Base-by-base conservation (phyloP, 2,329 filamentous ascomycete species). In the Cordyceps javanica region DNA sequence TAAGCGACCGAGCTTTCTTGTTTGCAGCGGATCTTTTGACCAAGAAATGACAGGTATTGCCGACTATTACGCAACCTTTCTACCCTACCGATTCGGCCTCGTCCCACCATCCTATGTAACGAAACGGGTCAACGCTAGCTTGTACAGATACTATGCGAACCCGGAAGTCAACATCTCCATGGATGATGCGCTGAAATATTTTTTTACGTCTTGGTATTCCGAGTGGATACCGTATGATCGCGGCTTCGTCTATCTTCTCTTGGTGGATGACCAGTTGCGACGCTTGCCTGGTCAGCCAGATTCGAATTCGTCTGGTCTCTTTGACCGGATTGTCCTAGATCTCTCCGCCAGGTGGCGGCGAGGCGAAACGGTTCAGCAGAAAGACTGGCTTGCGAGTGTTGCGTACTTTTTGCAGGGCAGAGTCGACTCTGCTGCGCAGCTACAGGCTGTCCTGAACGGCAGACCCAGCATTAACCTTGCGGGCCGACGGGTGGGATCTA, bases 61-160 rank as follows among this genome's bases (percentile, higher is more conserved):
- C n/a, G 56, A 61, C 2, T 54, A 58, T 19, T 62, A 61, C n/a
- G 39, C 48, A 23, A 38, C 51, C 3, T 56, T 60, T 5, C 30
- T 62, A 5, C 60, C 61, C 2, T 62, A 62, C 25, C 53, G 61
- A 5, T 60, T 62, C 41, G 45, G 55, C 25, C 55, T 61, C 21
- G 53, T 55, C n/a, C 51, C 49, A 2, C 54, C 42, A 3, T 57
- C 51, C n/a, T 62, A 59, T 13, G 53, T 62, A 9, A 55, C 55
- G 7, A 44, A 23, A 8, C 53, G 39, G 13, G 30, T 60, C 13
- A 62, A 62, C 19, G 38, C 34, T 36, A 55, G 45, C 21, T 42
- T 62, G 14, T 42, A 51, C 10, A 48, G 54, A 26, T 62, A 62
- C 25, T 62, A 57, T 28, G 57, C 61, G 3, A 62, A 49, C 21